A percentile compares a stretch with the other conserved stretches of the same genome.
These are phyloP conservation scores for Podospora sp. DNA, from an alignment of 495 filamentous ascomycete species.

Conservation along the genomic window DNA sequence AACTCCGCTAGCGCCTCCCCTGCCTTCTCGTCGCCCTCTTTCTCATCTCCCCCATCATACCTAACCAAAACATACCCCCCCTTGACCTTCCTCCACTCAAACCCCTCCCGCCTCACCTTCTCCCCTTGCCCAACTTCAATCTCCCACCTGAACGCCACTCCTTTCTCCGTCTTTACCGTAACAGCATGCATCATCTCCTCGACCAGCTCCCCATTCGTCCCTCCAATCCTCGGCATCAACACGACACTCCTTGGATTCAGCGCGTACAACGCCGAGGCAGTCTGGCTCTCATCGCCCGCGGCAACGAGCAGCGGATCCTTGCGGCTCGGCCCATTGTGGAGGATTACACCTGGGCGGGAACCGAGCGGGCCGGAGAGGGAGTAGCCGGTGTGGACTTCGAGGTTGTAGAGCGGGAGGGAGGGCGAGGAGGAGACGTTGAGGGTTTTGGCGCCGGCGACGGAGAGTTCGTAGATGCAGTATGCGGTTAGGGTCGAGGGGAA, in stretches of 20 bases:
- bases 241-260: conserved; percentile 3
- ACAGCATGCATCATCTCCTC: conserved; percentile 6
- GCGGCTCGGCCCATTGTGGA: conserved; percentile 13
- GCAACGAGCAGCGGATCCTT: conserved; percentile 16
- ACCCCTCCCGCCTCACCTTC: conserved; percentile 17
- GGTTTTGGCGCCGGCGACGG: neutral
- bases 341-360: conserved; percentile 8
- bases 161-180: neutral
- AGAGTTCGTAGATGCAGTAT: conserved; percentile 7
- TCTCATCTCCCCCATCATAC: neutral
- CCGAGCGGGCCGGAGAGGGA: conserved; percentile 7
- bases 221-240: conserved; percentile 3
- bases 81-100: conserved; percentile 21
- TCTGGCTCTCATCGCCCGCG: conserved; percentile 10
- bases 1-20: neutral
- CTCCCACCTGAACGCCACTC: conserved; percentile 14
- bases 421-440: neutral
- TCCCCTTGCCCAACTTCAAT: conserved; percentile 11
- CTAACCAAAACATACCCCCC: neutral
- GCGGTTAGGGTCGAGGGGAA: neutral
- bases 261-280: neutral
- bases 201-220: conserved; percentile 1
- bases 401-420: conserved; percentile 1
- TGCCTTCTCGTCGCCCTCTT: neutral
- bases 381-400: conserved; percentile 7